These are phyloP conservation scores for Rhodomyrtus tomentosa DNA, from an alignment of 345 rosid genomes.

Conservation along the genomic window DNA sequence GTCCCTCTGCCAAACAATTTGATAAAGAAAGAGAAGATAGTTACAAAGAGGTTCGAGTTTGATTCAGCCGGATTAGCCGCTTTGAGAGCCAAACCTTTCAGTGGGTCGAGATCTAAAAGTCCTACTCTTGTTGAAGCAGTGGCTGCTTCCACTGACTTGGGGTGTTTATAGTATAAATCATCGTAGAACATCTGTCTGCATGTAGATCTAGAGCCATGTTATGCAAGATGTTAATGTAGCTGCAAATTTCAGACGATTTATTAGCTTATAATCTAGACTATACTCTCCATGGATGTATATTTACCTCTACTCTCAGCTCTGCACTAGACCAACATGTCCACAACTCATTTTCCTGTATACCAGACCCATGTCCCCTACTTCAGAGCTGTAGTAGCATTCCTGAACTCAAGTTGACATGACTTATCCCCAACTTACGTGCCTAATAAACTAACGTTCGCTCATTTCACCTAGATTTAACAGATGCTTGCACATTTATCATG, in stretches of 20 bases:
- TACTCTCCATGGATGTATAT: not conserved
- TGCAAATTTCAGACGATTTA: not conserved
- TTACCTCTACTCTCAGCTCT: not conserved
- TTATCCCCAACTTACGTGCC: too few relatives aligned
- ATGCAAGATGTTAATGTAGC: not conserved
- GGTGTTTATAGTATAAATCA: not conserved
- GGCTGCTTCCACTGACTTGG: not conserved
- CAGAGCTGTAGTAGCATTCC: too few relatives aligned
- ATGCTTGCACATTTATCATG: too few relatives aligned
- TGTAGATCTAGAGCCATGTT: not conserved
- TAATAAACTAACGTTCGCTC: too few relatives aligned
- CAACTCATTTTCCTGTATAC: too few relatives aligned
- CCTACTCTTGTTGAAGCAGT: slow-evolving; percentile 15
- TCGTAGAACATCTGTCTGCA: not conserved
- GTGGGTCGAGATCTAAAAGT: not conserved
- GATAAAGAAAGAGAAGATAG: not conserved
- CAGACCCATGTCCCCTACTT: too few relatives aligned
- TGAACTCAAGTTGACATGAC: too few relatives aligned
- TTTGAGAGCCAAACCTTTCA: not conserved
- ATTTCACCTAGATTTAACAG: too few relatives aligned
- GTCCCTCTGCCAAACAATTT: not conserved
- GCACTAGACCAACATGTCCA: too few relatives aligned
- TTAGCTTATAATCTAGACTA: not conserved
- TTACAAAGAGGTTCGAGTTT: slow-evolving; percentile 18
- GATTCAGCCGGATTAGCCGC: not conserved